phyloP scores from a whole-genome alignment of 2,329 filamentous ascomycete genomes.

The Cladosporium velox region DNA sequence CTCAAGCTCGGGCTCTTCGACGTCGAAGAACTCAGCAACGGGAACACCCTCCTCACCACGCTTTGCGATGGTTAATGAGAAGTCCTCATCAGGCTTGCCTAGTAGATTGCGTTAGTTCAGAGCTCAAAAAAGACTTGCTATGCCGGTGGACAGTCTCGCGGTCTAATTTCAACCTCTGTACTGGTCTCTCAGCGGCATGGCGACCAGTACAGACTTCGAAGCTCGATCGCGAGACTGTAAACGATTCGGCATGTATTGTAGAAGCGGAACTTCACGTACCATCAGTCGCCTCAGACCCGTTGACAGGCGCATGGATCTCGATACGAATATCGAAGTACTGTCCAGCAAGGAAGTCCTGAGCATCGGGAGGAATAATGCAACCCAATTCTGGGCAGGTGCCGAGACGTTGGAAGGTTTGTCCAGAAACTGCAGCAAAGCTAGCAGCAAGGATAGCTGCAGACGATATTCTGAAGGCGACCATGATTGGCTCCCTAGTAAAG shows the following conservation, averaged over 20 bases:
- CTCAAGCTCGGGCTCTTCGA: slow-evolving; percentile 71
- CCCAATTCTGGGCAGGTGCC: slow-evolving; percentile 59
- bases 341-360: slow-evolving; percentile 76
- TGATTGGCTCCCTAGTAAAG: slow-evolving; percentile 14
- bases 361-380: slow-evolving; percentile 57
- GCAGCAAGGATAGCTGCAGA: slow-evolving; percentile 13
- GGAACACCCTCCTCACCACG: slow-evolving; percentile 56
- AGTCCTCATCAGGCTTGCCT: slow-evolving; percentile 67
- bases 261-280: slow-evolving; percentile 20
- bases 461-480: slow-evolving; percentile 18
- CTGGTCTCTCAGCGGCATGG: too few relatives aligned
- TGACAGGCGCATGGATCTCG: slow-evolving; percentile 63
- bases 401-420: slow-evolving; percentile 59
- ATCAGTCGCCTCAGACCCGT: slow-evolving; percentile 75
- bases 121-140: neutral
- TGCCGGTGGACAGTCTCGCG: too few relatives aligned
- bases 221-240: neutral
- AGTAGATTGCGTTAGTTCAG: neutral
- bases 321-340: slow-evolving; percentile 83
- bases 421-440: slow-evolving; percentile 29
- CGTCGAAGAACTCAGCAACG: slow-evolving; percentile 67
- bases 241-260: neutral
- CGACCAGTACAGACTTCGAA: too few relatives aligned
- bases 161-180: too few relatives aligned
- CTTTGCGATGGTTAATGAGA: slow-evolving; percentile 74